Base-by-base conservation (phyloP, 768 basidiomycete species). In the Trametes maxima region DNA sequence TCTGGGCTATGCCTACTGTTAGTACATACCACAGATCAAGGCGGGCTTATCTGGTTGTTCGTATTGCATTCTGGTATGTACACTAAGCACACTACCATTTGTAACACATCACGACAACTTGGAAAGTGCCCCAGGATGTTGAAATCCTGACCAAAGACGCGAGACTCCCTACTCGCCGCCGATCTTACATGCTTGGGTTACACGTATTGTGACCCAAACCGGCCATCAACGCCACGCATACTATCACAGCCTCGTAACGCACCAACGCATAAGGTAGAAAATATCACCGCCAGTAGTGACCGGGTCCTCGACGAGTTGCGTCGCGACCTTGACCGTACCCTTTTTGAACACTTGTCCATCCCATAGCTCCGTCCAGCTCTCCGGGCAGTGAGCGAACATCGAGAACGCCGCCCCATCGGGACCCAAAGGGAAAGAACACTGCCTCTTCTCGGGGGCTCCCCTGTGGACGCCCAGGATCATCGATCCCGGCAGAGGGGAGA, bases 391-490 rank as follows among this genome's bases (percentile, higher is more conserved):
- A 36, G 69, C 68, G 54, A 76, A 79, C 65, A 72, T 67, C 4
- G 51, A 24, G 47, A 58, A 40, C 1, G n/a, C 22, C 16, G 25
- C 36, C 11, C 60, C 57, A 16, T 50, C 28, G 19, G 17, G 19
- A 7, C 42, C 48, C 19, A 19, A 13, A 0, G n/a, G 13, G n/a
- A 47, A 53, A 24, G 52, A 52, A 8, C 19, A 40, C 6, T 35
- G 14, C 16, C 75, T 75, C 54, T 73, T 74, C 50, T 75, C 70
- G 5, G 35, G 17, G 10, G 24, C 39, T 6, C 69, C 77, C 25
- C 62, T 63, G 45, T 82, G 80, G n/a, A 62, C 59, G 13, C 82
- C 81, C 52, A 80, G 78, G 40, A 82, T 78, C 19, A 79, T 66
- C 1, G 79, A 78, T 2, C 80, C 82, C 1, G 77, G 73, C 28